Percentiles rank a stretch among this genome's conserved stretches.
These are phyloP conservation scores for Phaeosphaeriaceae sp. DNA, from an alignment of 2,329 filamentous ascomycete species.

Conservation along the genomic window DNA sequence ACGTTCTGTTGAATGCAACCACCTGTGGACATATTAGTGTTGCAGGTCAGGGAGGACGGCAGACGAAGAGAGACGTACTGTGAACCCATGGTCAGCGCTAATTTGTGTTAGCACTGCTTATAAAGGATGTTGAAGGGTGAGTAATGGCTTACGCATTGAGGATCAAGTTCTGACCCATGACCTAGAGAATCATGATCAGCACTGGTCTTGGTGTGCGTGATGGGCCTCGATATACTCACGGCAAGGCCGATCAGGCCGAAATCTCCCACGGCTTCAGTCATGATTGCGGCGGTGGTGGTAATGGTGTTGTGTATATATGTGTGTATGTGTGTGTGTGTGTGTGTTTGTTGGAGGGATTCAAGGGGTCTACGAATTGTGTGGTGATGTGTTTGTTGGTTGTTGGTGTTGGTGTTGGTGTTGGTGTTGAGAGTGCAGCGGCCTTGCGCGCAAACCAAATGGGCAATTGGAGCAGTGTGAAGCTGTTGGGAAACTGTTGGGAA, in stretches of 20 bases:
- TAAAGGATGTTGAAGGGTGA: conserved; percentile 11
- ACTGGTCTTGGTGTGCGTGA: conserved; percentile 4
- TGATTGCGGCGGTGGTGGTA: conserved; percentile 33
- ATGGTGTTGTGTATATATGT: too few species aligned
- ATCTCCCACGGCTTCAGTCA: conserved; percentile 51
- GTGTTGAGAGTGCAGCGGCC: conserved; percentile 40
- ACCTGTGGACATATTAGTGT: conserved; percentile 51
- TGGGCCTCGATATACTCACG: conserved; percentile 32
- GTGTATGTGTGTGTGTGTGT: too few species aligned
- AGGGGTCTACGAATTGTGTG: too few species aligned
- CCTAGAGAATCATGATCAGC: conserved; percentile 35
- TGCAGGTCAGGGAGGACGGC: conserved; percentile 4
- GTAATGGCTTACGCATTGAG: conserved; percentile 55
- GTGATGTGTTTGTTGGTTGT: too few species aligned
- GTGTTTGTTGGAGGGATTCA: conserved; percentile 10
- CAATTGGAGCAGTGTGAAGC: conserved; percentile 28
- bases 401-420: conserved; percentile 24
- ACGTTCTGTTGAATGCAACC: conserved; percentile 96
- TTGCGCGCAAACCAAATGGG: conserved; percentile 35
- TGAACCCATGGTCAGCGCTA: conserved; percentile 73
- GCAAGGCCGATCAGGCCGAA: conserved; percentile 61
- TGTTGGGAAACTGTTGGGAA: conserved; percentile 24
- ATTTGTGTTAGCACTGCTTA: conserved; percentile 34
- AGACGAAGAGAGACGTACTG: conserved; percentile 53
- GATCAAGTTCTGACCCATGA: conserved; percentile 62